A percentile compares a stretch with the other conserved stretches of the same genome.
Evolutionary conservation across 148 eudicot genomes (phyloP).

Genomic region (Cornus kousa): DNA sequence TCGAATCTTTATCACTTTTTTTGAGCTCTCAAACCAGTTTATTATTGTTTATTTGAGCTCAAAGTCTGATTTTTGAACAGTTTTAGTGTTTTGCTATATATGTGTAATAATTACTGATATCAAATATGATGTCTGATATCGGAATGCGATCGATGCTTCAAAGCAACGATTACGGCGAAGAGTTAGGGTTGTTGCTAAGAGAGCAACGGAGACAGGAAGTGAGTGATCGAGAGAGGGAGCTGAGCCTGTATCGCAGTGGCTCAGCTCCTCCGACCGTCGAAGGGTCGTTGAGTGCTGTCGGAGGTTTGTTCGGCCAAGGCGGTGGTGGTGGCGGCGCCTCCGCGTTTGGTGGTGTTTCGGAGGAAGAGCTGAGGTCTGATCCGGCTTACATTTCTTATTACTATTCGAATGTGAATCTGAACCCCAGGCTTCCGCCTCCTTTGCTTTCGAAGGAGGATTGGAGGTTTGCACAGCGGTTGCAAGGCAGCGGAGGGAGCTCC

Average conservation of each 20-base stretch:
- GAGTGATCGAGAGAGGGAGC: conserved; percentile 40
- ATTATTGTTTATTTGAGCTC: conserved; percentile 2
- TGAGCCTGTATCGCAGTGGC: conserved; percentile 56
- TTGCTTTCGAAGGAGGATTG: conserved; percentile 66
- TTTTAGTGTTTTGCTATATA: conserved; percentile 6
- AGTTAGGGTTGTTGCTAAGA: conserved; percentile 42
- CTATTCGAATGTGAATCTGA: conserved; percentile 55
- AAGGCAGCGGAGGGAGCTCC: conserved; percentile 23
- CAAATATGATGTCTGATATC: conserved; percentile 49
- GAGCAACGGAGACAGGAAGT: conserved; percentile 38
- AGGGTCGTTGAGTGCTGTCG: conserved; percentile 54
- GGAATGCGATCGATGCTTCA: conserved; percentile 54
- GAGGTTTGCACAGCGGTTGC: conserved; percentile 55
- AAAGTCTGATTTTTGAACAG: not conserved
- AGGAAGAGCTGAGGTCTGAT: conserved; percentile 65
- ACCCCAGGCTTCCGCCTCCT: conserved; percentile 71
- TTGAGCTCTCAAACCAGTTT: conserved; percentile 13
- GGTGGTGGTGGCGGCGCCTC: conserved; percentile 23
- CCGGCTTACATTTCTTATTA: conserved; percentile 63
- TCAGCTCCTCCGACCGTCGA: conserved; percentile 86
- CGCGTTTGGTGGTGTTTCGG: conserved; percentile 24
- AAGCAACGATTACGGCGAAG: conserved; percentile 47
- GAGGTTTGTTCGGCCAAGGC: conserved; percentile 36
- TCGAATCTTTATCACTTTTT: conserved; percentile 11
- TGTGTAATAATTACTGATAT: conserved; percentile 41